A percentile compares a stretch with the other conserved stretches of the same genome.
Conservation (phyloP, 2,329 filamentous ascomycete species). For the Claviceps pazoutovae region DNA sequence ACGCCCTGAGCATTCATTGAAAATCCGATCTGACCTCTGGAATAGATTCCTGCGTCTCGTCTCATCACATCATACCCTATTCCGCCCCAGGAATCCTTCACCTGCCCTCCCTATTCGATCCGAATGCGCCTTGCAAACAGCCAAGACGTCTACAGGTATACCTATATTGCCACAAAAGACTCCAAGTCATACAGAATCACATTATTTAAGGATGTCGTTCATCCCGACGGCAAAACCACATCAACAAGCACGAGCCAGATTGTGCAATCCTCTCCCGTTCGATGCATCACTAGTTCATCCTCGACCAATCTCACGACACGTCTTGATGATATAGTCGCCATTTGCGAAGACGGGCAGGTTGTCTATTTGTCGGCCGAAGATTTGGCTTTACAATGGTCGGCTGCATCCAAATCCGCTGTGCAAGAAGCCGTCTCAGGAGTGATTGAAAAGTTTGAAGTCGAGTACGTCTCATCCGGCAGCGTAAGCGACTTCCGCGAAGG, state of each 20-base stretch:
- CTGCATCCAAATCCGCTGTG: conserved; percentile 19
- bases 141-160: conserved; percentile 40
- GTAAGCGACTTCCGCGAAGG: conserved; percentile 37
- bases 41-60: conserved; percentile 44
- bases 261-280: conserved; percentile 24
- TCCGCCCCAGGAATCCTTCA: conserved; percentile 49
- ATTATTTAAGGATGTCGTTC: conserved; percentile 43
- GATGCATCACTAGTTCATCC: conserved; percentile 21
- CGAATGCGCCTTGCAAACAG: conserved; percentile 34
- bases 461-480: conserved; percentile 32
- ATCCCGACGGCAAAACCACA: conserved; percentile 35
- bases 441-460: conserved; percentile 29
- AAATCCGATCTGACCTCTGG: conserved; percentile 1
- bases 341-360: conserved; percentile 48
- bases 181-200: conserved; percentile 36
- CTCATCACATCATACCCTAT: conserved; percentile 54
- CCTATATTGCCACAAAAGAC: conserved; percentile 43
- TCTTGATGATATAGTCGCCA: conserved; percentile 32
- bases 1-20: neutral
- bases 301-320: conserved; percentile 12
- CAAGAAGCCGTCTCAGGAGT: conserved; percentile 20
- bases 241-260: conserved; percentile 33
- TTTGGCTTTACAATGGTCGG: conserved; percentile 20
- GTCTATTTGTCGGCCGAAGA: conserved; percentile 44
- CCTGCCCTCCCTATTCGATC: conserved; percentile 46